Evolutionary conservation across 1,139 yeast genomes (phyloP).

Genomic region (Suhomyces bokatorum): DNA sequence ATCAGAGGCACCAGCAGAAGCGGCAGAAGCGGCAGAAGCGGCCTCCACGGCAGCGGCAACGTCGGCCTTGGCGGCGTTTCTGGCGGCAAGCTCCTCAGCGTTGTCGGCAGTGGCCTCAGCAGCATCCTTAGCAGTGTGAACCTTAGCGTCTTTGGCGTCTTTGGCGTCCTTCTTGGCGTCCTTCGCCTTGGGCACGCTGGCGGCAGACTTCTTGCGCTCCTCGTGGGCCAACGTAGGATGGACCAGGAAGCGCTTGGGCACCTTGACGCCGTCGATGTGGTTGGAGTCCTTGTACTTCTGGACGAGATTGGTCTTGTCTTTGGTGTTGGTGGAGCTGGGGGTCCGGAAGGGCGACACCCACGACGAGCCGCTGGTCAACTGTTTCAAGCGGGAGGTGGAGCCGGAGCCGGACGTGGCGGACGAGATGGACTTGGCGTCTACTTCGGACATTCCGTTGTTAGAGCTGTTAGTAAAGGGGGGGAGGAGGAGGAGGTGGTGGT

Average conservation of each 20-base stretch:
- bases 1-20: too few species aligned
- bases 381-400: constrained; percentile 29
- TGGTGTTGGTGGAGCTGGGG: constrained; percentile 15
- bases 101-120: background rate
- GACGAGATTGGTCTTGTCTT: constrained; percentile 30
- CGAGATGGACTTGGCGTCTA: constrained; percentile 12
- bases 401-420: constrained; percentile 11
- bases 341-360: constrained; percentile 59
- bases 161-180: constrained; percentile 1
- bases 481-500: background rate
- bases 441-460: constrained; percentile 26
- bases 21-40: too few species aligned
- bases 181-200: background rate
- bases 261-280: constrained; percentile 35
- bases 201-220: constrained; percentile 20
- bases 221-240: constrained; percentile 46
- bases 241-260: constrained; percentile 43
- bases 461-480: too few species aligned
- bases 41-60: too few species aligned
- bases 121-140: constrained; percentile 6
- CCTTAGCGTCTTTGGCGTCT: background rate
- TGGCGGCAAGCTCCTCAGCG: too few species aligned
- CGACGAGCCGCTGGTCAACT: constrained; percentile 37
- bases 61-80: background rate
- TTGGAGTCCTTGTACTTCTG: constrained; percentile 39